These are phyloP conservation scores for Penicillium desertorum DNA, from an alignment of 495 filamentous ascomycete species.

Conservation along the genomic window DNA sequence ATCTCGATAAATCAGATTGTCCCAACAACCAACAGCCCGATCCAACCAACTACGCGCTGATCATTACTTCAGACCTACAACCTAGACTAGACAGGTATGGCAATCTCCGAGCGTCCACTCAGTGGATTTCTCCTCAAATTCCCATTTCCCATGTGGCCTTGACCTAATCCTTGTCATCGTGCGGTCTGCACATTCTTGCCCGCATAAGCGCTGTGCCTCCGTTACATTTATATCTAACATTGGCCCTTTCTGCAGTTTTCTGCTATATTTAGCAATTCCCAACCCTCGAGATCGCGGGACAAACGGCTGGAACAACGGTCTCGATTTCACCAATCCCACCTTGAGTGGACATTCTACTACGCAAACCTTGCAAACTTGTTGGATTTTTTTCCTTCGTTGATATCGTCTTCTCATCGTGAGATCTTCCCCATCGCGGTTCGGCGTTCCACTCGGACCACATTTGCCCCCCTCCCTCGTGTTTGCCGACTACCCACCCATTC, in stretches of 20 bases:
- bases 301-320: slow-evolving; percentile 29
- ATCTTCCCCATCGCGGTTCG: slow-evolving; percentile 13
- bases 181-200: slow-evolving; percentile 9
- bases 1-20: slow-evolving; percentile 8
- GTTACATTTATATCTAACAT: slow-evolving; percentile 33
- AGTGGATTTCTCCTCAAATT: slow-evolving; percentile 1
- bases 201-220: slow-evolving; percentile 27
- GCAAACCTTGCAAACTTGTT: slow-evolving; percentile 9
- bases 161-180: slow-evolving; percentile 7
- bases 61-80: slow-evolving; percentile 10
- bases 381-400: slow-evolving; percentile 1
- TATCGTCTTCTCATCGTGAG: neutral
- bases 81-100: slow-evolving; percentile 11
- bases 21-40: neutral
- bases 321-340: slow-evolving; percentile 14
- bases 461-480: slow-evolving; percentile 20
- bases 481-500: slow-evolving; percentile 12
- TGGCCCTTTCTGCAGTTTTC: slow-evolving; percentile 34
- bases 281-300: slow-evolving; percentile 33
- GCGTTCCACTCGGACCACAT: slow-evolving; percentile 15
- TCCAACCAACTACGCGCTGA: slow-evolving; percentile 8
- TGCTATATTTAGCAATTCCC: slow-evolving; percentile 44
- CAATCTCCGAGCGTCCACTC: slow-evolving; percentile 10
- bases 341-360: slow-evolving; percentile 1
- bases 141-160: slow-evolving; percentile 1